These are phyloP conservation scores for Corynespora cassiicola DNA, from an alignment of 2,329 filamentous ascomycete genomes.

Conservation along the genomic window DNA sequence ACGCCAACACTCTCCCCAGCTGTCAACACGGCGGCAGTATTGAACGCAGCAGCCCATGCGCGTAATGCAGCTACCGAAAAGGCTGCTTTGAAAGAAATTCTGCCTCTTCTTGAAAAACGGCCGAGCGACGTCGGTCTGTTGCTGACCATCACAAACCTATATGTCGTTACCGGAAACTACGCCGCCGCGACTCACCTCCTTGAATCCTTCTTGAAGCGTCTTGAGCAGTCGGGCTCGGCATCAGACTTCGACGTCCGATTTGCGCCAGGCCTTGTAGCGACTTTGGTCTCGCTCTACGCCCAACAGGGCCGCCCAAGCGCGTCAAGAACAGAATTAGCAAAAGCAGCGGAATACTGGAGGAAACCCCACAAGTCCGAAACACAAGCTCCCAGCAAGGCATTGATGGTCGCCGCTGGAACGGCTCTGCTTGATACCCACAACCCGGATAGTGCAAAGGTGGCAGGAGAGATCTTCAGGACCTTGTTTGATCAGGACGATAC, in stretches of 20 bases:
- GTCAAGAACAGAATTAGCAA: conserved; percentile 75
- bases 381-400: conserved; percentile 55
- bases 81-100: conserved; percentile 71
- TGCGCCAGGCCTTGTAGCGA: conserved; percentile 82
- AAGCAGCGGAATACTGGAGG: conserved; percentile 83
- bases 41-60: conserved; percentile 77
- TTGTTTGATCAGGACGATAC: conserved; percentile 70
- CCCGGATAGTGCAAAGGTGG: conserved; percentile 70
- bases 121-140: conserved; percentile 82
- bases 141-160: conserved; percentile 81
- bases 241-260: conserved; percentile 74
- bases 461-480: conserved; percentile 78
- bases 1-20: conserved; percentile 55
- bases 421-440: conserved; percentile 80
- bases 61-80: conserved; percentile 66
- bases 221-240: conserved; percentile 67
- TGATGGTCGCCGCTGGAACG: conserved; percentile 78
- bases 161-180: conserved; percentile 73
- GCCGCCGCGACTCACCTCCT: conserved; percentile 77
- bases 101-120: conserved; percentile 73
- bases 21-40: conserved; percentile 64
- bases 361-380: conserved; percentile 59
- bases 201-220: conserved; percentile 74
- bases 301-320: conserved; percentile 75
- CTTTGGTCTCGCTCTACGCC: conserved; percentile 80